These are phyloP conservation scores for Dissophora ornata DNA, from an alignment of 192 early-diverging fungal genomes.

Conservation along the genomic window DNA sequence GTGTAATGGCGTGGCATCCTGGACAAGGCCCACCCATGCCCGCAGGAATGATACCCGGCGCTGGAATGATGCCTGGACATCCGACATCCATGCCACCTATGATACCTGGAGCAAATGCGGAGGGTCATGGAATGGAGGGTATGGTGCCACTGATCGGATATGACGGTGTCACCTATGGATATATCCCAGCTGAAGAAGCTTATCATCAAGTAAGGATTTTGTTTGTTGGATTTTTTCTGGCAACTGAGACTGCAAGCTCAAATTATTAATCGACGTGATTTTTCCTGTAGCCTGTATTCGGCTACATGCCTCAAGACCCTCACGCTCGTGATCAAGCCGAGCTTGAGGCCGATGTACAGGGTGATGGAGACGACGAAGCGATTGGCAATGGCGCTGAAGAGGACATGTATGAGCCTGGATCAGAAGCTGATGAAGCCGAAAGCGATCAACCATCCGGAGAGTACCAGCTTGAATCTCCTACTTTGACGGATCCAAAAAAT, in stretches of 20 bases:
- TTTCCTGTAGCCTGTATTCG: too few relatives aligned
- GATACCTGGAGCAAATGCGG: not conserved
- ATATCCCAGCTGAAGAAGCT: constrained; percentile 34
- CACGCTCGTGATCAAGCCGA: constrained; percentile 1
- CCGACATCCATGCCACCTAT: constrained; percentile 6
- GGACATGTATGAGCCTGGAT: too few relatives aligned
- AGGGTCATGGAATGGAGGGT: constrained; percentile 30
- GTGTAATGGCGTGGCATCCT: constrained; percentile 36
- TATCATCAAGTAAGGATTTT: constrained; percentile 31
- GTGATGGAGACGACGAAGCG: constrained; percentile 12
- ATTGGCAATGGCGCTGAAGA: too few relatives aligned
- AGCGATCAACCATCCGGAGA: too few relatives aligned
- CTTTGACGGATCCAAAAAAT: too few relatives aligned
- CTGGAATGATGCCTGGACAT: constrained; percentile 19
- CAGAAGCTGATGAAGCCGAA: too few relatives aligned
- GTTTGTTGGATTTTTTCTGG: not conserved
- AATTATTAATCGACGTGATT: too few relatives aligned
- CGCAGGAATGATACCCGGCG: constrained; percentile 22
- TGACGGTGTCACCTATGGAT: constrained; percentile 40
- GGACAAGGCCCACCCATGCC: constrained; percentile 29
- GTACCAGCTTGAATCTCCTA: too few relatives aligned
- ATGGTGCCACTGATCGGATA: constrained; percentile 41
- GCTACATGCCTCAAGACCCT: constrained; percentile 29
- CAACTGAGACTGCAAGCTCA: too few relatives aligned
- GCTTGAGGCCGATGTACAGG: not conserved